Conservation (phyloP, 148 eudicot genomes). For the Rhododendron simsii region DNA sequence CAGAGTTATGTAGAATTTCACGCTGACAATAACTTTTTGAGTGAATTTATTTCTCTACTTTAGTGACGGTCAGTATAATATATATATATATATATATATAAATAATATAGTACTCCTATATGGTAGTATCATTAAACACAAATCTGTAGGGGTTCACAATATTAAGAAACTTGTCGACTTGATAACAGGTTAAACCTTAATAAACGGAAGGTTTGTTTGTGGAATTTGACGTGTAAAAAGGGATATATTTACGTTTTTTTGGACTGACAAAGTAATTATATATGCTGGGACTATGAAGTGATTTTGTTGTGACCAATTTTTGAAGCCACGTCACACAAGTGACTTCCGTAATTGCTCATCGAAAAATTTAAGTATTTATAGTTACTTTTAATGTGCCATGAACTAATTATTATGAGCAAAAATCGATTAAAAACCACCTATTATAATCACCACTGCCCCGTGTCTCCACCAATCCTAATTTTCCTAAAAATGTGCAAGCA, state of each 20-base stretch:
- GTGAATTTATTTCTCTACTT: background rate
- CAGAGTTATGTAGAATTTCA: background rate
- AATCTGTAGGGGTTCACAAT: background rate
- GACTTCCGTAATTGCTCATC: no score
- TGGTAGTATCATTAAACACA: background rate
- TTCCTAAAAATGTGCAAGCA: no score
- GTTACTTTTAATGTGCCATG: no score
- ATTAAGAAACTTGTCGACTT: background rate
- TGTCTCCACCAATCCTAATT: no score
- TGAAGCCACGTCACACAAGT: no score
- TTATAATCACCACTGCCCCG: no score
- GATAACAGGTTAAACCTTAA: background rate
- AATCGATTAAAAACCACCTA: no score
- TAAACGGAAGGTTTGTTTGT: background rate
- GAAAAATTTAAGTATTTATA: no score
- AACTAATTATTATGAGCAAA: no score
- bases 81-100: no score
- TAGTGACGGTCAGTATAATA: background rate
- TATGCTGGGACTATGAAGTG: constrained; percentile 12
- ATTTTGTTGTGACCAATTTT: no score
- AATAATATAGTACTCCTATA: no score
- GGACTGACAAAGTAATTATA: constrained; percentile 1
- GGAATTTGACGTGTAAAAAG: background rate
- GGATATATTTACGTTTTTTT: background rate
- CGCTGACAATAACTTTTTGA: background rate